Conservation (phyloP, 2,329 filamentous ascomycete species). For the Aspergillus pseudotamarii region DNA sequence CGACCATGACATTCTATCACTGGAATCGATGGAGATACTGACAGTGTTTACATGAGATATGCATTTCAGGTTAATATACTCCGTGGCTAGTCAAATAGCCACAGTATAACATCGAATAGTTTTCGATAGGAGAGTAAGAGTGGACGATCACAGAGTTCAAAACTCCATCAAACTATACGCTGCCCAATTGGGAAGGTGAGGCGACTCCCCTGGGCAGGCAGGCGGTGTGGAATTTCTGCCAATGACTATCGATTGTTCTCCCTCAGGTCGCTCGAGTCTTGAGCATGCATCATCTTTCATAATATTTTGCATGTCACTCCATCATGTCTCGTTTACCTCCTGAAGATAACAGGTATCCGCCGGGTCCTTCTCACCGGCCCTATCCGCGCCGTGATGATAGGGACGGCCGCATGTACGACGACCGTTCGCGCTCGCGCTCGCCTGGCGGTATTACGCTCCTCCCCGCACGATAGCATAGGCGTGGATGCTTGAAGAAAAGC, state of each 20-base stretch:
- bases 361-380: conserved; percentile 26
- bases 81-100: too few species aligned
- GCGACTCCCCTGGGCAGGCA: neutral
- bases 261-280: conserved; percentile 2
- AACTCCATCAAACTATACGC: neutral
- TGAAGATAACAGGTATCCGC: conserved; percentile 30
- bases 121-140: too few species aligned
- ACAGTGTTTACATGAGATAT: too few species aligned
- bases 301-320: conserved; percentile 13
- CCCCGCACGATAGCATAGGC: conserved; percentile 47
- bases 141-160: too few species aligned
- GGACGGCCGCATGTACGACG: conserved; percentile 52
- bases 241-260: neutral
- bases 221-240: conserved; percentile 27
- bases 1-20: too few species aligned
- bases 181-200: neutral
- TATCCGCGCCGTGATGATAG: conserved; percentile 38
- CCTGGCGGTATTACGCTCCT: conserved; percentile 49
- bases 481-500: conserved; percentile 11
- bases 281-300: neutral
- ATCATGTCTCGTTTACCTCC: conserved; percentile 34
- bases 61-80: too few species aligned
- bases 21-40: too few species aligned
- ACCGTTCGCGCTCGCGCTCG: conserved; percentile 43
- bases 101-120: too few species aligned